These are phyloP conservation scores for Rhododendron williamsianum DNA, from an alignment of 148 eudicot species.

Conservation along the genomic window DNA sequence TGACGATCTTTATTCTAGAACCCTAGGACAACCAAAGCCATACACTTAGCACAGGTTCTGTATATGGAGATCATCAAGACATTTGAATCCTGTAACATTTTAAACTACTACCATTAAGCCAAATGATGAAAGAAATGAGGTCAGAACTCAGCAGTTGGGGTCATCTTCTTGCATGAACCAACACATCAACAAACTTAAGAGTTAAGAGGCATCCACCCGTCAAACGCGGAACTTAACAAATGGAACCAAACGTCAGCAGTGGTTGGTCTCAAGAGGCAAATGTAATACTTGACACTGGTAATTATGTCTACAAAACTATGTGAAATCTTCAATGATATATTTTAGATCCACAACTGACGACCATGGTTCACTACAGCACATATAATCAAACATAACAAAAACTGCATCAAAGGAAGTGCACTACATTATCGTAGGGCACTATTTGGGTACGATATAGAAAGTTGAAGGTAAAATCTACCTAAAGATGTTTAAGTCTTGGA, in stretches of 20 bases:
- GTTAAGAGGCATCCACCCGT: neutral
- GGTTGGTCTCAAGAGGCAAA: neutral
- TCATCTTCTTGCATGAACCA: neutral
- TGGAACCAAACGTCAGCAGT: neutral
- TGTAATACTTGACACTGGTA: neutral
- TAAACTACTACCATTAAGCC: neutral
- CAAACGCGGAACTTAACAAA: neutral
- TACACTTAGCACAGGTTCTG: neutral
- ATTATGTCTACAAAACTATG: neutral
- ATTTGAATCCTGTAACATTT: neutral
- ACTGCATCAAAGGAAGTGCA: neutral
- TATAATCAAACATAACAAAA: neutral
- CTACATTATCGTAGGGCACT: neutral
- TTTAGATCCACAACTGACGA: neutral
- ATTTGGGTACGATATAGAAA: neutral
- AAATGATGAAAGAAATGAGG: neutral
- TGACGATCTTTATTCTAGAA: neutral
- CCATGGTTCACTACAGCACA: neutral
- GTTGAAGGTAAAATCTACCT: neutral
- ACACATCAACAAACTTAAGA: neutral
- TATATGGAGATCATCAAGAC: neutral
- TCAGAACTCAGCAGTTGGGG: neutral
- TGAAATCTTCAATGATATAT: neutral
- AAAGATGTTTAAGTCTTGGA: neutral
- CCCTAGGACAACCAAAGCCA: neutral